These are phyloP conservation scores for Trichoderma sp. DNA, from an alignment of 2,329 filamentous ascomycete species.

Conservation along the genomic window DNA sequence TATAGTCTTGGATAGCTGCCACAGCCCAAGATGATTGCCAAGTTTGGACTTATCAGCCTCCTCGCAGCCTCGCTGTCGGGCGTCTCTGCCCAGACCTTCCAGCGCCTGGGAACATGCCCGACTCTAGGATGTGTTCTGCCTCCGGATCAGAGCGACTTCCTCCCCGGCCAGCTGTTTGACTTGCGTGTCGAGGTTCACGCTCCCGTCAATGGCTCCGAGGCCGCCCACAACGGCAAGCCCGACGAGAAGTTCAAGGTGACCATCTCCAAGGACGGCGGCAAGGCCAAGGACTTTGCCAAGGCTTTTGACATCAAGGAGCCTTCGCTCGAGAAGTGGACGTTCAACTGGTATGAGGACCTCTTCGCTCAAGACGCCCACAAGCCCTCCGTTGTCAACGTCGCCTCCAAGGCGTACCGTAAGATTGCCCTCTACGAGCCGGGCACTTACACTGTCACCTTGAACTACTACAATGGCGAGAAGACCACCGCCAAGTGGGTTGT, in stretches of 20 bases:
- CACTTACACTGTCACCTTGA: slow-evolving; percentile 73
- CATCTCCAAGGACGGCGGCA: slow-evolving; percentile 64
- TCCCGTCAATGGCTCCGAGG: slow-evolving; percentile 78
- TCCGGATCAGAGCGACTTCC: slow-evolving; percentile 72
- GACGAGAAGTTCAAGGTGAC: slow-evolving; percentile 76
- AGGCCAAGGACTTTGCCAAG: slow-evolving; percentile 56
- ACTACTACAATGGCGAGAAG: slow-evolving; percentile 70
- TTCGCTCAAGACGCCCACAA: slow-evolving; percentile 72
- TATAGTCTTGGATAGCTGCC: not conserved
- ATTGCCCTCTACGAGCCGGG: slow-evolving; percentile 78
- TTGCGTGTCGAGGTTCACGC: slow-evolving; percentile 81
- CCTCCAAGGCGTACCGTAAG: slow-evolving; percentile 74
- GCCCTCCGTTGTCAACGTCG: slow-evolving; percentile 75
- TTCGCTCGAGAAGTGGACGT: slow-evolving; percentile 76
- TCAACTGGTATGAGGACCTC: slow-evolving; percentile 82
- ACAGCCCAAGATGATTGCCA: slow-evolving; percentile 37
- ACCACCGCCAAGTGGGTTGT: slow-evolving; percentile 79
- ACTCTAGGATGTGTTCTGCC: slow-evolving; percentile 61
- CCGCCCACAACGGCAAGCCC: slow-evolving; percentile 66
- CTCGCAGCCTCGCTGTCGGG: slow-evolving; percentile 39
- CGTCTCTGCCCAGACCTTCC: slow-evolving; percentile 59
- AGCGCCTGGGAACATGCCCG: slow-evolving; percentile 60
- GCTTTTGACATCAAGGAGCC: slow-evolving; percentile 74
- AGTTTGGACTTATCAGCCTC: slow-evolving; percentile 38
- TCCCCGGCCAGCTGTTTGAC: slow-evolving; percentile 82